Conservation (phyloP, 2,329 filamentous ascomycete genomes). For the Fusarium mangiferae region DNA sequence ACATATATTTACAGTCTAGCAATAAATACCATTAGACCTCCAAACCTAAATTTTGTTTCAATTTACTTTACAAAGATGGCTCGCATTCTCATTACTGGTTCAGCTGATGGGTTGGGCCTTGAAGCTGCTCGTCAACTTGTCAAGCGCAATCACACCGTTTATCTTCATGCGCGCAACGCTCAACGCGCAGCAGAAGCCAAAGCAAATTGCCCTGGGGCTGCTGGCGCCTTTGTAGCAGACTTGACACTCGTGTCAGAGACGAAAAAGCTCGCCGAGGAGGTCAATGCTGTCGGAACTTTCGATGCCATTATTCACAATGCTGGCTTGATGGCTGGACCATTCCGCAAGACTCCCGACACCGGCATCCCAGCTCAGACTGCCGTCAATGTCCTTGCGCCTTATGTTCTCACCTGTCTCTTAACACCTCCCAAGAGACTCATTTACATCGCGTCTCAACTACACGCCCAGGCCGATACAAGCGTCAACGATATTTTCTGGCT, state of each 20-base stretch:
- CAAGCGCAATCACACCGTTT: constrained; percentile 36
- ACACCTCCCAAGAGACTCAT: constrained; percentile 30
- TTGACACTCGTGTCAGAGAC: constrained; percentile 30
- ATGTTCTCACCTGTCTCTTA: constrained; percentile 32
- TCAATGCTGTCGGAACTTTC: constrained; percentile 32
- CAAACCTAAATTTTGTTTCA: fast-evolving
- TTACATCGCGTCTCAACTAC: constrained; percentile 27
- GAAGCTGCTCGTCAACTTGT: constrained; percentile 37
- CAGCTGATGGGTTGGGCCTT: constrained; percentile 38
- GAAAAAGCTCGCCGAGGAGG: constrained; percentile 26
- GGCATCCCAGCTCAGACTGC: constrained; percentile 28
- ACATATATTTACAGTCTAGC: neutral
- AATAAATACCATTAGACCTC: no score
- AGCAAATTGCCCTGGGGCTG: constrained; percentile 24
- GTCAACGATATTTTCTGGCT: constrained; percentile 34
- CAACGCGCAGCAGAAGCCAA: constrained; percentile 29
- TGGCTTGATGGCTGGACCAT: constrained; percentile 29
- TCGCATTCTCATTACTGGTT: constrained; percentile 40
- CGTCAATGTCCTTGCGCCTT: constrained; percentile 37
- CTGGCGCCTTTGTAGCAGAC: constrained; percentile 25
- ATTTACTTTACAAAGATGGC: constrained; percentile 11
- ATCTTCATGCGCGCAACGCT: constrained; percentile 36
- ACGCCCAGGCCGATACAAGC: constrained; percentile 16
- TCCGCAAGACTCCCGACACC: constrained; percentile 26
- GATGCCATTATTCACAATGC: constrained; percentile 38